These are phyloP conservation scores for Coemansia reversa DNA, from an alignment of 192 early-diverging fungal genomes.

Conservation along the genomic window DNA sequence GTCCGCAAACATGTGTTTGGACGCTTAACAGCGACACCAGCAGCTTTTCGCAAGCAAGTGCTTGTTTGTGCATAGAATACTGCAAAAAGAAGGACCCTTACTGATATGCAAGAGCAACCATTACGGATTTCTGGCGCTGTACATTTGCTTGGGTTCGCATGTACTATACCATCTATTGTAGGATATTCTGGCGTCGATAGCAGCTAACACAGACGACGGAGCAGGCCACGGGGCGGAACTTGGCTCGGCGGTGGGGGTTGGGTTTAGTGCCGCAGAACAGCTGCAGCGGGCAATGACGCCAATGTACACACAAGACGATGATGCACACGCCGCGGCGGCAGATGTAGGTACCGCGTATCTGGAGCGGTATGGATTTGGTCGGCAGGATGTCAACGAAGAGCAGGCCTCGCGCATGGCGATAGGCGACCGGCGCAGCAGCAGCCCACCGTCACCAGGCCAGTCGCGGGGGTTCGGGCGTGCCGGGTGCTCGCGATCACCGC, in stretches of 20 bases:
- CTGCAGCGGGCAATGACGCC: conserved; percentile 49
- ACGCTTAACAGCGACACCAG: too few relatives aligned
- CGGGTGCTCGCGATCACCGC: conserved; percentile 27
- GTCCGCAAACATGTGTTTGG: too few relatives aligned
- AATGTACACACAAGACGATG: conserved; percentile 50
- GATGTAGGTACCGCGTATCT: conserved; percentile 2
- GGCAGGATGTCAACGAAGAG: background rate
- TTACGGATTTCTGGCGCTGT: too few relatives aligned
- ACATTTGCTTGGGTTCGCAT: too few relatives aligned
- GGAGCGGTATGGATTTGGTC: conserved; percentile 5
- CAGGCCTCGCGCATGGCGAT: background rate
- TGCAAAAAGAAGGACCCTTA: too few relatives aligned
- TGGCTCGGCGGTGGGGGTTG: background rate
- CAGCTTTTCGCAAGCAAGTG: too few relatives aligned
- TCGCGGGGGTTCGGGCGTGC: conserved; percentile 16
- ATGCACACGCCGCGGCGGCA: conserved; percentile 11
- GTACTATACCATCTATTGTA: conserved; percentile 4
- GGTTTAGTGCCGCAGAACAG: background rate
- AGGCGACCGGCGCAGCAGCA: conserved; percentile 36
- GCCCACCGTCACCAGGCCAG: conserved; percentile 28
- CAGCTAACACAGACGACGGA: conserved; percentile 9
- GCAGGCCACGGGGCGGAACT: background rate
- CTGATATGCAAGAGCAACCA: too few relatives aligned
- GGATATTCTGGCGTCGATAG: conserved; percentile 31
- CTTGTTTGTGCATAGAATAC: too few relatives aligned